Evolutionary conservation across 176 grass and related monocot genomes (phyloP).

Genomic region (sorghum (Sorghum bicolor)): Sorghum_bicolor_NCBIv3 NC_012872.2:69364001-69364500

Average conservation of each 20-base stretch:
- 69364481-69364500: constrained; percentile 41
- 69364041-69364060: constrained; percentile 38
- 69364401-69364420: constrained; percentile 19
- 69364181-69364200: constrained; percentile 29
- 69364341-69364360: neutral
- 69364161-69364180: neutral
- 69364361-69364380: neutral
- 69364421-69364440: constrained; percentile 27
- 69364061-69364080: constrained; percentile 54
- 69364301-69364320: constrained; percentile 38
- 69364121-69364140: neutral
- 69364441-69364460: constrained; percentile 30
- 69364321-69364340: neutral
- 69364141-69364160: neutral
- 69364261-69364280: constrained; percentile 13
- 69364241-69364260: constrained; percentile 32
- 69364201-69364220: constrained; percentile 34
- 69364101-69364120: neutral
- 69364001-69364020: constrained; percentile 34
- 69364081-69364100: constrained; percentile 41
- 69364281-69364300: constrained; percentile 3
- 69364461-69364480: constrained; percentile 22
- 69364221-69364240: constrained; percentile 26
- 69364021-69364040: constrained; percentile 24
- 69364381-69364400: constrained; percentile 26